A percentile compares a stretch with the other conserved stretches of the same genome.
These are phyloP conservation scores for Nidula niveotomentosa DNA, from an alignment of 1,284 basidiomycete genomes.

Conservation along the genomic window DNA sequence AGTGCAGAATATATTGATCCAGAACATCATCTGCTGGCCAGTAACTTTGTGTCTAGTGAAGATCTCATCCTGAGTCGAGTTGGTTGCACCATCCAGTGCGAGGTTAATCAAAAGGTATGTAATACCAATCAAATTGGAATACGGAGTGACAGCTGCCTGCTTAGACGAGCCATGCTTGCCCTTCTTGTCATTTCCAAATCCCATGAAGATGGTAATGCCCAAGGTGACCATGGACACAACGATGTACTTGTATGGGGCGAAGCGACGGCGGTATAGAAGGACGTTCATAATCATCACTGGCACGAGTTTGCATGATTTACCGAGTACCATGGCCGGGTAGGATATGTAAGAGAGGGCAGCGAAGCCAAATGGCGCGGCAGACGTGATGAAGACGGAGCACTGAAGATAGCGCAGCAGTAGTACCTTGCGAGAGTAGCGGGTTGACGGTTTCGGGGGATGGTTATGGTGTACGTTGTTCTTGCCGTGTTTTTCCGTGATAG, in stretches of 20 bases:
- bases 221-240: slow-evolving; percentile 91
- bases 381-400: slow-evolving; percentile 86
- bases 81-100: slow-evolving; percentile 89
- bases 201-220: slow-evolving; percentile 97
- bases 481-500: slow-evolving; percentile 10
- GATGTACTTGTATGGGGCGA: slow-evolving; percentile 92
- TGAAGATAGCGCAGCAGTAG: slow-evolving; percentile 79
- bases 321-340: slow-evolving; percentile 98
- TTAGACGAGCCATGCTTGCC: slow-evolving; percentile 23
- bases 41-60: slow-evolving; percentile 78
- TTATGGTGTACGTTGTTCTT: slow-evolving; percentile 25
- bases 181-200: slow-evolving; percentile 65
- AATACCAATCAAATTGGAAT: slow-evolving; percentile 64
- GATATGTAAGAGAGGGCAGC: slow-evolving; percentile 94
- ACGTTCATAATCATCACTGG: slow-evolving; percentile 97
- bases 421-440: slow-evolving; percentile 42
- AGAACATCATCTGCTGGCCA: slow-evolving; percentile 99
- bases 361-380: slow-evolving; percentile 94
- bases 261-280: slow-evolving; percentile 84
- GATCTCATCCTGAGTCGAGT: slow-evolving; percentile 98
- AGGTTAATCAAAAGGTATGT: slow-evolving; percentile 84
- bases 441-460: slow-evolving; percentile 30
- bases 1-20: slow-evolving; percentile 89
- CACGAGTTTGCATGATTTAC: slow-evolving; percentile 98
- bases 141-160: slow-evolving; percentile 31